A percentile compares a stretch with the other conserved stretches of the same genome.
phyloP scores from a whole-genome alignment of 2,329 filamentous ascomycete genomes.

The Chaetomiaceae sp. region DNA sequence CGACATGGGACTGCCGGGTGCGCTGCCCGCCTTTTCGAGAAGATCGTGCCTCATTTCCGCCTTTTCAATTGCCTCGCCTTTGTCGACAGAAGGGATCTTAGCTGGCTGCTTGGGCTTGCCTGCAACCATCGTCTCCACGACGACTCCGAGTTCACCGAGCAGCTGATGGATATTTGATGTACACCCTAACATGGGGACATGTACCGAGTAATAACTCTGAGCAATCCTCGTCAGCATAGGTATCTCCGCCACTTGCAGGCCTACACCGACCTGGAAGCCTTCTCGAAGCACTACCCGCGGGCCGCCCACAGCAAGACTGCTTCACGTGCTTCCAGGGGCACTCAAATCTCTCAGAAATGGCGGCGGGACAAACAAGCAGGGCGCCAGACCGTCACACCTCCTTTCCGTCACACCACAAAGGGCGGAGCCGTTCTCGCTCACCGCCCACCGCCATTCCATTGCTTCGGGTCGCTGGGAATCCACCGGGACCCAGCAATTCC shows the following conservation, averaged over 20 bases:
- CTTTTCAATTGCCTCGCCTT: too few relatives aligned
- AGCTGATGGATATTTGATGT: too few relatives aligned
- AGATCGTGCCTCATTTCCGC: not conserved
- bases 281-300: slow-evolving; percentile 4
- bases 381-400: slow-evolving; percentile 22
- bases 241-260: not conserved
- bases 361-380: not conserved
- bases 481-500: slow-evolving; percentile 15
- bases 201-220: too few relatives aligned
- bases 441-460: slow-evolving; percentile 25
- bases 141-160: not conserved
- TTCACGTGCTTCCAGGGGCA: slow-evolving; percentile 22
- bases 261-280: not conserved
- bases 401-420: slow-evolving; percentile 13
- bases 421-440: slow-evolving; percentile 14
- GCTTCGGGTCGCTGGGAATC: slow-evolving; percentile 19
- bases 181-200: too few relatives aligned
- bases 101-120: not conserved
- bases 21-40: slow-evolving; percentile 7
- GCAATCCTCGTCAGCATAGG: slow-evolving; percentile 4
- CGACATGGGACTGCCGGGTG: not conserved
- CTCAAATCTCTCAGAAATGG: not conserved
- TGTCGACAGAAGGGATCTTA: not conserved
- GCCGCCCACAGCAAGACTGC: slow-evolving; percentile 16
- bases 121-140: too few relatives aligned